Conservation (phyloP, 306 rosid species). For the Casuarina glauca region DNA sequence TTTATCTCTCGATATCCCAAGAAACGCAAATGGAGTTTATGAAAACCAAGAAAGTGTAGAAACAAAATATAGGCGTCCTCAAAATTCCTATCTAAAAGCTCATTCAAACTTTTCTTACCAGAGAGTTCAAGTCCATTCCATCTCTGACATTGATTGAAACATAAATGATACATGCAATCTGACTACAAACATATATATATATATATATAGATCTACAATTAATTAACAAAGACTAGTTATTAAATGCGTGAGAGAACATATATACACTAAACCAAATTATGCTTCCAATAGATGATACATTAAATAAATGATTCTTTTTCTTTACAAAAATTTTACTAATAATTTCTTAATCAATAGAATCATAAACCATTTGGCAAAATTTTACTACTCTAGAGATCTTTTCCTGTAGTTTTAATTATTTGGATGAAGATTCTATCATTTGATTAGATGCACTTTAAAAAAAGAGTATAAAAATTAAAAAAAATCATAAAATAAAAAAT, state of each 20-base stretch:
- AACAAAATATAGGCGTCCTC: too few species aligned
- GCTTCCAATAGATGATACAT: neutral
- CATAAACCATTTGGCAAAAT: neutral
- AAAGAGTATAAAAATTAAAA: neutral
- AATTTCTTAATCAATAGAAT: neutral
- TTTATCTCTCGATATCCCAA: too few species aligned
- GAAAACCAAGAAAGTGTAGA: too few species aligned
- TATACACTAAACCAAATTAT: neutral
- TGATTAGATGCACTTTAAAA: neutral
- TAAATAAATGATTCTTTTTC: neutral
- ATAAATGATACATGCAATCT: too few species aligned
- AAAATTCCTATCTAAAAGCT: too few species aligned
- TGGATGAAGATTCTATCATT: neutral
- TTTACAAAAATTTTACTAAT: neutral
- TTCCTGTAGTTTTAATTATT: neutral
- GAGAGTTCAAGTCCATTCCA: too few species aligned
- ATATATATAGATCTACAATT: too few species aligned
- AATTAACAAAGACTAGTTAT: slow-evolving; percentile 15
- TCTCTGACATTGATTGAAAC: too few species aligned
- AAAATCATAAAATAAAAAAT: too few species aligned
- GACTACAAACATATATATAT: too few species aligned
- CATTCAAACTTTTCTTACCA: too few species aligned
- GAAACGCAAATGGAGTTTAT: too few species aligned
- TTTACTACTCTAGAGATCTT: neutral
- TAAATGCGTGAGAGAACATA: neutral